Evolutionary conservation across 345 rosid species (phyloP).

Genomic region (Conringia planisiliqua): DNA sequence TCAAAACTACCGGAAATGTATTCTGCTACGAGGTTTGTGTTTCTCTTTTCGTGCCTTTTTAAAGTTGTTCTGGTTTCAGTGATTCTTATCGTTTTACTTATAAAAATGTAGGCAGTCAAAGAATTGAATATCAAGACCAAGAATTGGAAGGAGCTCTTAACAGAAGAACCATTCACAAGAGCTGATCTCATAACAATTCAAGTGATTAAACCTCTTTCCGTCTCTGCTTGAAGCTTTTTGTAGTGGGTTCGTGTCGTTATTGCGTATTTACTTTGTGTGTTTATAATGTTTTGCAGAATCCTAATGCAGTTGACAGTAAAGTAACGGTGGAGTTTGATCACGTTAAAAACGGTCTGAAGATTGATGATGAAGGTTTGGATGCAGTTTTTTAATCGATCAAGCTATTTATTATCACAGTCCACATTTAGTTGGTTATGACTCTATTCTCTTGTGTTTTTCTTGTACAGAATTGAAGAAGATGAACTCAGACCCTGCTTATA

Average conservation of each 20-base stretch:
- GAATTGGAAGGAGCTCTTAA: conserved; percentile 88
- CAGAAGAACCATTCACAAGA: conserved; percentile 76
- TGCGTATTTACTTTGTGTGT: not conserved
- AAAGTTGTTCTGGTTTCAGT: conserved; percentile 1
- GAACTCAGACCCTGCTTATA: conserved; percentile 68
- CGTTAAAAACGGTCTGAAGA: conserved; percentile 65
- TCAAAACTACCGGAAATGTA: conserved; percentile 85
- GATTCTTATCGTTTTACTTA: not conserved
- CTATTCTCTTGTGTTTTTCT: conserved; percentile 2
- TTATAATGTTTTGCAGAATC: conserved; percentile 54
- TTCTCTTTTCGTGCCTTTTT: not conserved
- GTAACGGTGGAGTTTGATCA: conserved; percentile 84
- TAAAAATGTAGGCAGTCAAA: conserved; percentile 61
- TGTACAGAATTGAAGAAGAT: conserved; percentile 57
- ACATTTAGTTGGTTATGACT: not conserved
- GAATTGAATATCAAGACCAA: conserved; percentile 90
- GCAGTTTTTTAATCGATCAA: not conserved
- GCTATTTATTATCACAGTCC: not conserved
- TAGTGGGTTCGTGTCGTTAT: not conserved
- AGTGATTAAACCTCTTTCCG: conserved; percentile 35
- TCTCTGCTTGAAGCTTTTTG: conserved; percentile 1
- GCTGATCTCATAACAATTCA: conserved; percentile 57
- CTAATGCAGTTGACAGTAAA: conserved; percentile 65
- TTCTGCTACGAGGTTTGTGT: conserved; percentile 76
- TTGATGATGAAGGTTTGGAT: conserved; percentile 80